A percentile compares a stretch with the other conserved stretches of the same genome.
Evolutionary conservation across 2,329 filamentous ascomycete species (phyloP).

Genomic region (Xylaria sp.): DNA sequence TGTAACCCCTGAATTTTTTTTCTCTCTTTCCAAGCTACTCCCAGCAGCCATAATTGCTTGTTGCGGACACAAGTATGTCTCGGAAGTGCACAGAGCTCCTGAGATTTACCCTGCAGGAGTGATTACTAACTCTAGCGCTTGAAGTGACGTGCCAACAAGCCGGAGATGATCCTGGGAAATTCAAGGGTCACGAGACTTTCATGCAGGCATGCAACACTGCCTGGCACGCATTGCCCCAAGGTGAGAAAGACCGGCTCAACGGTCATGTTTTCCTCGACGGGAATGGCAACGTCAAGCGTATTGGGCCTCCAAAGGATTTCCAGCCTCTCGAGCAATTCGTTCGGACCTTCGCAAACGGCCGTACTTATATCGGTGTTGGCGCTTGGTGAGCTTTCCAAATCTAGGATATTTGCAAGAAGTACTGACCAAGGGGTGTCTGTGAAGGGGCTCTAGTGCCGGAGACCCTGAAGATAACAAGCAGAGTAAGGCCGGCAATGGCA

Average conservation of each 20-base stretch:
- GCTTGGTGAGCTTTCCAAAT: constrained; percentile 37
- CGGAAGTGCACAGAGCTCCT: no score
- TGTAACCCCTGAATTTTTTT: no score
- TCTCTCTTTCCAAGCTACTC: no score
- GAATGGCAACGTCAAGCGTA: constrained; percentile 42
- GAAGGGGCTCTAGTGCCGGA: constrained; percentile 40
- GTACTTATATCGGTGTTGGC: constrained; percentile 48
- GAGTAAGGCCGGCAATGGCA: constrained; percentile 46
- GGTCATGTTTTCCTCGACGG: constrained; percentile 41
- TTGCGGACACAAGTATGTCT: no score
- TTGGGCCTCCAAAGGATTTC: constrained; percentile 44
- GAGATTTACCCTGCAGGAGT: no score
- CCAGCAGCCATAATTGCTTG: no score
- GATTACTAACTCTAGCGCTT: no score
- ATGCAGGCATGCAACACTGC: constrained; percentile 47
- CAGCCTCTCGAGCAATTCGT: constrained; percentile 45
- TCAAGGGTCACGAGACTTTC: constrained; percentile 46
- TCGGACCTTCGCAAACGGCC: constrained; percentile 45
- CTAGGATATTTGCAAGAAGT: no score
- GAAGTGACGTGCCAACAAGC: constrained; percentile 45
- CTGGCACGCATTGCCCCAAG: constrained; percentile 42
- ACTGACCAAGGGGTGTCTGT: no score
- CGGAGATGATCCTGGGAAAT: constrained; percentile 42
- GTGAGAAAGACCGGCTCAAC: constrained; percentile 42
- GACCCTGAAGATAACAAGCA: constrained; percentile 44